These are phyloP conservation scores for Nakazawaea peltata DNA, from an alignment of 805 yeast genomes.

Conservation along the genomic window DNA sequence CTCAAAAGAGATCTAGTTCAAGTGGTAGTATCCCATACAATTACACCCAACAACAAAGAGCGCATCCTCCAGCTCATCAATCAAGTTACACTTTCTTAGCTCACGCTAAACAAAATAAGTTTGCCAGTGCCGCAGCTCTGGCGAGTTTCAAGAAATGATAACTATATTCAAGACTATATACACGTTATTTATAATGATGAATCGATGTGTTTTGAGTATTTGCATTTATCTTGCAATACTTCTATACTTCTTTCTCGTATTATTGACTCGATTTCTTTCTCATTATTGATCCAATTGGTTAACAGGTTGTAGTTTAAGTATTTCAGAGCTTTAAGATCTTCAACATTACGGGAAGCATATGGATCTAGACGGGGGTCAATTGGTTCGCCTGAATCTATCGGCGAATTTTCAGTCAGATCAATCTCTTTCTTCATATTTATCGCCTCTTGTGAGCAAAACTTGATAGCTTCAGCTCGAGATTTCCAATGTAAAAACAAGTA, in stretches of 20 bases:
- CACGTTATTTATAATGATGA: no score
- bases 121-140: slow-evolving; percentile 16
- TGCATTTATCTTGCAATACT: slow-evolving; percentile 28
- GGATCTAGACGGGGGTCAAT: slow-evolving; percentile 37
- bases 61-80: slow-evolving; percentile 8
- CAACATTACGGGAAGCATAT: slow-evolving; percentile 34
- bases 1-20: slow-evolving; percentile 6
- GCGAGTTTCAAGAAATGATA: slow-evolving; percentile 11
- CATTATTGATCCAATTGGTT: slow-evolving; percentile 29
- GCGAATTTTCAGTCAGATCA: slow-evolving; percentile 10
- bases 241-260: slow-evolving; percentile 26
- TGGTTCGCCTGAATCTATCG: slow-evolving; percentile 13
- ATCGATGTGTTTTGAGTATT: no score
- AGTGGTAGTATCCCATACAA: slow-evolving; percentile 3
- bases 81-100: slow-evolving; percentile 9
- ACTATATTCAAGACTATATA: background rate
- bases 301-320: slow-evolving; percentile 22
- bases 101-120: slow-evolving; percentile 11
- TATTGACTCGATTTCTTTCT: slow-evolving; percentile 31
- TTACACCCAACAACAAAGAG: slow-evolving; percentile 9
- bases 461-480: slow-evolving; percentile 29
- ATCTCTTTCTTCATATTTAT: slow-evolving; percentile 21
- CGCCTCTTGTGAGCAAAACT: slow-evolving; percentile 31
- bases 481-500: slow-evolving; percentile 41
- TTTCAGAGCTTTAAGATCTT: slow-evolving; percentile 21